phyloP scores from a whole-genome alignment of 2,329 filamentous ascomycete species.

The Parastagonospora avenae region DNA sequence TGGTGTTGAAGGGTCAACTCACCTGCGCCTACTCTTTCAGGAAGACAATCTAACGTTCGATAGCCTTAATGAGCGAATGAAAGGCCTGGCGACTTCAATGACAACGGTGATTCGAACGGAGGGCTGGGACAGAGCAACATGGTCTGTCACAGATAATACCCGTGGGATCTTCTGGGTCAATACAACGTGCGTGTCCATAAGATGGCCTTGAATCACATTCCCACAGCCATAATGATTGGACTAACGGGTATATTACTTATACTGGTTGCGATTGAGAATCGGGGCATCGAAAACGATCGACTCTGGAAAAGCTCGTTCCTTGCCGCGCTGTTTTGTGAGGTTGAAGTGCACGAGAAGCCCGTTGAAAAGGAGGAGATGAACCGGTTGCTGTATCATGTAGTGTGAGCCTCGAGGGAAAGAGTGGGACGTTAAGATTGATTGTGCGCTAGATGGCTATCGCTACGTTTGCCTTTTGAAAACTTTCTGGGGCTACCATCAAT shows the following conservation, averaged over 20 bases:
- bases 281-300: conserved; percentile 6
- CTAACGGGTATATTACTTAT: conserved; percentile 4
- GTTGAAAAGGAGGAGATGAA: conserved; percentile 1
- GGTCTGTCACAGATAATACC: neutral
- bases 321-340: conserved; percentile 13
- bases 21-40: neutral
- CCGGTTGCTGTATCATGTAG: conserved; percentile 5
- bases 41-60: conserved; percentile 3
- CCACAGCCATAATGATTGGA: conserved; percentile 7
- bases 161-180: conserved; percentile 7
- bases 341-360: conserved; percentile 1
- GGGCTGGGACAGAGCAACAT: neutral
- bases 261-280: conserved; percentile 10
- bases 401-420: conserved; percentile 2
- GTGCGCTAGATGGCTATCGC: neutral
- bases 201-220: conserved; percentile 9
- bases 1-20: neutral
- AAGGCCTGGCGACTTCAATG: conserved; percentile 4
- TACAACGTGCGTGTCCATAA: conserved; percentile 8
- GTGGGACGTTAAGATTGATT: neutral
- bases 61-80: conserved; percentile 3
- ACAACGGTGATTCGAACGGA: conserved; percentile 5
- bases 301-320: conserved; percentile 15
- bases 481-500: no score
- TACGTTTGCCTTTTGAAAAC: no score